Base-by-base conservation (phyloP, 2,329 filamentous ascomycete species). In the Ceratocystis alfenasii region DNA sequence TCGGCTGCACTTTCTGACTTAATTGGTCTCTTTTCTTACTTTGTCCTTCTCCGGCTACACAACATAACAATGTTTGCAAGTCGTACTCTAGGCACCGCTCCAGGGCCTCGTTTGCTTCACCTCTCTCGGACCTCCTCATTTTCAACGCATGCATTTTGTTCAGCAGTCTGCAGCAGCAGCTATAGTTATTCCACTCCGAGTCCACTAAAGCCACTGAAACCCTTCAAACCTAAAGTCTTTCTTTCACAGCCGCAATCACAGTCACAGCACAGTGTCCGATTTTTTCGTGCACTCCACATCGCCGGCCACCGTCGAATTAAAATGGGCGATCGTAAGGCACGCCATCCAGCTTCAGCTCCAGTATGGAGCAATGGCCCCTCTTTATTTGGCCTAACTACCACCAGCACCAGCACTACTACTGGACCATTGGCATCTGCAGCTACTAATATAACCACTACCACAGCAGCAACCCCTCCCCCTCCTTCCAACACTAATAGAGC, bases 221-320 rank as follows among this genome's bases (percentile, higher is more conserved):
- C 3, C 4, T 15, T 5, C 36, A 25, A 22, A 20, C 28, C 6
- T 17, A 36, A 30, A 20, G 17, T 15, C 28, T 10, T 62, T 17
- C 20, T 28, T 53, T 33, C 25, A 36, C 62, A 36, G 30, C 6
- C 22, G 46, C 60, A 33, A 22, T 48, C n/a, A 33, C 45, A 30
- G 61, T 63, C 17, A 12, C 62, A 53, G n/a, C 66, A 68, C 66
- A 68, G 66, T 68, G 66, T 55, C 66, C 53, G 50, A 46, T 17
- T 55, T 63, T 53, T 60, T 61, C 20, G 48, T 55, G 28, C 50
- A 65, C 60, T 65, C 55, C 60, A 61, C 66, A 63, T 50, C 65
- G 60, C 48, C 41, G 36, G 45, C 15, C 53, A 30, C 41, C 50
- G 25, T 55, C 60, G 55, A 64, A 48, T 64, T 6, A 61, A 36